Percentiles rank a stretch among this genome's conserved stretches.
Conservation (phyloP, 768 basidiomycete genomes). For the Phallus indusiatus region DNA sequence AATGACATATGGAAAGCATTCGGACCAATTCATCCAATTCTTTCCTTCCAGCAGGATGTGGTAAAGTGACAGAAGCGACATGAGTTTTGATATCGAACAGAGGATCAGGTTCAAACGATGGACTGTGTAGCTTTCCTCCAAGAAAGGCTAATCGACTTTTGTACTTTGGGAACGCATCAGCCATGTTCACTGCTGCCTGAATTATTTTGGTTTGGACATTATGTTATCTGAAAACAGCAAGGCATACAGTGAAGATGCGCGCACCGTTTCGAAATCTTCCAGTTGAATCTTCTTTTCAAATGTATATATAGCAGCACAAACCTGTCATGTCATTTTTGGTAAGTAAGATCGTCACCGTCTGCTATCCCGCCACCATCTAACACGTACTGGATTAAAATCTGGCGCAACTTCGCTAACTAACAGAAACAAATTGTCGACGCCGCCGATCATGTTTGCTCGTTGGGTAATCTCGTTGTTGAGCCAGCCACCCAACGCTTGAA, state of each 20-base stretch:
- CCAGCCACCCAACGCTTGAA: background rate
- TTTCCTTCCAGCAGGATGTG: background rate
- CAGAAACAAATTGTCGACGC: constrained; percentile 1
- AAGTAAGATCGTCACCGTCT: background rate
- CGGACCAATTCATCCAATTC: background rate
- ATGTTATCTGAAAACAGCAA: background rate
- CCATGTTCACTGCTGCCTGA: background rate
- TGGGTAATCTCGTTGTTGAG: background rate
- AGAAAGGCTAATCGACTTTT: background rate
- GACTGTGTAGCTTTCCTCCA: background rate
- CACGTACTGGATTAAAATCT: background rate
- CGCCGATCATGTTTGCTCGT: background rate
- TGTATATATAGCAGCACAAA: background rate
- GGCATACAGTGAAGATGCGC: background rate
- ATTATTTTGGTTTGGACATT: background rate
- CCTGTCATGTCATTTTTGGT: background rate
- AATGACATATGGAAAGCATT: background rate
- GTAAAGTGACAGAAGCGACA: background rate
- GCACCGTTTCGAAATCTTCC: background rate
- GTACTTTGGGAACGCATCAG: constrained; percentile 1
- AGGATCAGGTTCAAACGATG: background rate
- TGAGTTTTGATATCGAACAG: background rate
- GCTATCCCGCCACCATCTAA: no score
- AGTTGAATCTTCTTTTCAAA: background rate
- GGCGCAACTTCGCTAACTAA: background rate